Conservation (phyloP, 345 rosid genomes). For the Syzygium jambos region DNA sequence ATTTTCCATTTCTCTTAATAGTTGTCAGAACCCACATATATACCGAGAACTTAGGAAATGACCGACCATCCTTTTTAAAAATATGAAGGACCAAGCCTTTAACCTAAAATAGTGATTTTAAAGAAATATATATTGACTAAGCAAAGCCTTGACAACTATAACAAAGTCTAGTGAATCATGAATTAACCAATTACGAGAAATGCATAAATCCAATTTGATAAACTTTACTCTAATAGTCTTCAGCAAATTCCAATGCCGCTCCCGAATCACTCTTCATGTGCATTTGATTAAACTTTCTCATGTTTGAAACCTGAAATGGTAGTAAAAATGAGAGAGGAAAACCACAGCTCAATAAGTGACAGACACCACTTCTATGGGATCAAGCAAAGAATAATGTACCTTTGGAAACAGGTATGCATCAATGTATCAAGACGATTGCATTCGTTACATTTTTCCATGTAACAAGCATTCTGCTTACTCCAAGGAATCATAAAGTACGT, state of each 20-base stretch:
- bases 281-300: background rate
- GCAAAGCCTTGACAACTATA: background rate
- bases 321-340: no score
- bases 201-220: background rate
- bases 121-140: background rate
- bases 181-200: background rate
- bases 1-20: background rate
- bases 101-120: no score
- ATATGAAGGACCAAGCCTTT: background rate
- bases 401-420: background rate
- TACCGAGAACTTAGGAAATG: background rate
- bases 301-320: background rate
- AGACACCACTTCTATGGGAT: background rate
- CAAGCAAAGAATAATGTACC: background rate
- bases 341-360: background rate
- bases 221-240: background rate
- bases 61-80: background rate
- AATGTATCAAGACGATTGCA: background rate
- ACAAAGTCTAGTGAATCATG: background rate
- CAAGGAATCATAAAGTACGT: accelerated
- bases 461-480: no score
- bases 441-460: background rate
- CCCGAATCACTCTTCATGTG: background rate
- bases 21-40: background rate
- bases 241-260: background rate